Base-by-base conservation (phyloP, 768 basidiomycete genomes). In the Phylloporus scabripes region DNA sequence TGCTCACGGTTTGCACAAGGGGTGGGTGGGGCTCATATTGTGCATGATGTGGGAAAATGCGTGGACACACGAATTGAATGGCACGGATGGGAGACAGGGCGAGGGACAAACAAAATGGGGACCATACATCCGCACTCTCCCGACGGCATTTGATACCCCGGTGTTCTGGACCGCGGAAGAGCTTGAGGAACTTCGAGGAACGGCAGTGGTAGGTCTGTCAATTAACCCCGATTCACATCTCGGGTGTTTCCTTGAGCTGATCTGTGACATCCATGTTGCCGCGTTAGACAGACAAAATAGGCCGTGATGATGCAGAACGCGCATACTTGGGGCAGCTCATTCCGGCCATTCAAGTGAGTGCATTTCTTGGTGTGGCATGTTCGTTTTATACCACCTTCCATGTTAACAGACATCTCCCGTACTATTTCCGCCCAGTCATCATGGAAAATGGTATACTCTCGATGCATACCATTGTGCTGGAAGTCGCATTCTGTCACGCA, bases 11-110 rank as follows among this genome's bases (percentile, higher is more conserved):
- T 65, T 97, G 50, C 73, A 84, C 44, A 68, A 77, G 48, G 84
- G 92, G 7, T 99, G 96, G 96, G 72, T 78, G 1, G 86, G 87
- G 3, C 70, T 97, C 39, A 97, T 99, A 50, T 72, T 98, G 33
- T 89, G 85, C 54, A 86, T 99, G 83, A 91, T 98, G 87, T 96
- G 90, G 88, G 96, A 99, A 67, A 79, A 79, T 46, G 78, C 82
- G 4, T 75, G 75, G 54, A 82, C 82, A 1, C 49, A 70, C 3
- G 89, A 42, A 80, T 70, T 46, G 90, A 92, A 92, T 37, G 8
- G 10, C 11, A 17, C 29, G 32, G 42, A 45, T 21, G 11, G 15
- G 14, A 60, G 64, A 9, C 43, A 29, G 4, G 33, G 23, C 23
- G 17, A 17, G n/a, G 12, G 23, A 28, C 44, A 29, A 9, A 24